Conservation (phyloP, 148 eudicot species). For the Cornus florida region DNA sequence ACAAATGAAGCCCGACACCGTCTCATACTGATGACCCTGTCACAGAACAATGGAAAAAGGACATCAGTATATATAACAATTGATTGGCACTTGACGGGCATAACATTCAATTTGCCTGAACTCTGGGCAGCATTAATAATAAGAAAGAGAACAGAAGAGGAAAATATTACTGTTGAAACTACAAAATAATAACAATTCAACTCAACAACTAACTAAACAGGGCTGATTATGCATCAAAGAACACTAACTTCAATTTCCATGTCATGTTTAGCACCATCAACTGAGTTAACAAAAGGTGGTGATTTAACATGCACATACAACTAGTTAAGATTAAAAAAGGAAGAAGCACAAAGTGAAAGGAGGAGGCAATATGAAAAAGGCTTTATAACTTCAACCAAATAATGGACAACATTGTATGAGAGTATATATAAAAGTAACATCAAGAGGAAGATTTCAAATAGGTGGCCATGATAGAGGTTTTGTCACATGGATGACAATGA, state of each 20-base stretch:
- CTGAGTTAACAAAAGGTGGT: not conserved
- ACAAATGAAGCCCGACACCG: constrained; percentile 94
- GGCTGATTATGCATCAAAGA: not conserved
- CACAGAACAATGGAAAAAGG: not conserved
- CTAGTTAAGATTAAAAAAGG: not conserved
- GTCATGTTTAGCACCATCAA: not conserved
- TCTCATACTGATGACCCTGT: constrained; percentile 94
- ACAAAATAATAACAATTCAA: not conserved
- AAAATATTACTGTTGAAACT: not conserved
- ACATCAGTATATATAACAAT: not conserved
- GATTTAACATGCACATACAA: not conserved
- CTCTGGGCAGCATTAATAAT: not conserved
- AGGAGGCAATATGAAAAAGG: too few relatives aligned
- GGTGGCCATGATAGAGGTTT: too few relatives aligned
- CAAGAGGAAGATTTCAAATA: too few relatives aligned
- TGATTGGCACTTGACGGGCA: not conserved
- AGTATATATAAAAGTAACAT: too few relatives aligned
- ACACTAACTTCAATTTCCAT: not conserved
- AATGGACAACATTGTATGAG: too few relatives aligned
- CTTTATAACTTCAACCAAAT: too few relatives aligned
- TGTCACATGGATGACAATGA: too few relatives aligned
- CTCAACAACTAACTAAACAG: not conserved
- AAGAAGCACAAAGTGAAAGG: not conserved
- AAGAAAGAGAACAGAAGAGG: not conserved
- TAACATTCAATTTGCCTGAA: not conserved